A percentile compares a stretch with the other conserved stretches of the same genome.
Conservation (phyloP, 192 early-diverging fungal genomes). For the Backusella macrospora region DNA sequence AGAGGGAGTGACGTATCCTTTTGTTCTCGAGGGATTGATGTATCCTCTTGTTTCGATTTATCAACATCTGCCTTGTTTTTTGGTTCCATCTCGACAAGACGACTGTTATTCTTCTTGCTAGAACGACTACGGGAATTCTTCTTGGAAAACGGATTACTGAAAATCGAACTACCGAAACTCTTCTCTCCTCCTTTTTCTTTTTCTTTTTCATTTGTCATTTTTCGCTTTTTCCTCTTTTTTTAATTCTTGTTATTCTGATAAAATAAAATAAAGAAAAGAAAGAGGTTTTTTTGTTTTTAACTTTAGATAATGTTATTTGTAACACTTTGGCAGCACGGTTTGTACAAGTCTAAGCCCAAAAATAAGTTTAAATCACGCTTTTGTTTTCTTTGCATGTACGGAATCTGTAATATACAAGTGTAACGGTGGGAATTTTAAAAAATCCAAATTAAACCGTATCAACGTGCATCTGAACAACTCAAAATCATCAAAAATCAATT, state of each 20-base stretch:
- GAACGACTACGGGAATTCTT: too few relatives aligned
- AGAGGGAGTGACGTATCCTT: too few relatives aligned
- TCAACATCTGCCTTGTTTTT: too few relatives aligned
- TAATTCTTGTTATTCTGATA: not conserved
- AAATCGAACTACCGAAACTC: too few relatives aligned
- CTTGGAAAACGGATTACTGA: too few relatives aligned
- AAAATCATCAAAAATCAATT: not conserved
- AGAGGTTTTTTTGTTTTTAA: not conserved
- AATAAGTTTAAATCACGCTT: constrained; percentile 1
- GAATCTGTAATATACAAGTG: not conserved
- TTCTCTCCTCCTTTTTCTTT: too few relatives aligned
- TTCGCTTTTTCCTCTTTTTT: too few relatives aligned
- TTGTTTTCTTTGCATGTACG: not conserved
- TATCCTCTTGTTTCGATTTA: too few relatives aligned
- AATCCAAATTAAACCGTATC: not conserved
- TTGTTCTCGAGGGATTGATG: too few relatives aligned
- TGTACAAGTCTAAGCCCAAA: constrained; percentile 1
- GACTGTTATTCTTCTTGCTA: too few relatives aligned
- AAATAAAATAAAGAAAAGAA: not conserved
- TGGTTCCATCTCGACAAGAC: too few relatives aligned
- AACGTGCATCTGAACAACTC: not conserved
- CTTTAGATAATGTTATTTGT: not conserved
- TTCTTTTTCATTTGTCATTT: too few relatives aligned
- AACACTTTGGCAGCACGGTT: not conserved
- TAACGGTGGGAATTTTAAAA: not conserved